Evolutionary conservation across 2,329 filamentous ascomycete species (phyloP).

Genomic region (Botrytis cinerea): DNA sequence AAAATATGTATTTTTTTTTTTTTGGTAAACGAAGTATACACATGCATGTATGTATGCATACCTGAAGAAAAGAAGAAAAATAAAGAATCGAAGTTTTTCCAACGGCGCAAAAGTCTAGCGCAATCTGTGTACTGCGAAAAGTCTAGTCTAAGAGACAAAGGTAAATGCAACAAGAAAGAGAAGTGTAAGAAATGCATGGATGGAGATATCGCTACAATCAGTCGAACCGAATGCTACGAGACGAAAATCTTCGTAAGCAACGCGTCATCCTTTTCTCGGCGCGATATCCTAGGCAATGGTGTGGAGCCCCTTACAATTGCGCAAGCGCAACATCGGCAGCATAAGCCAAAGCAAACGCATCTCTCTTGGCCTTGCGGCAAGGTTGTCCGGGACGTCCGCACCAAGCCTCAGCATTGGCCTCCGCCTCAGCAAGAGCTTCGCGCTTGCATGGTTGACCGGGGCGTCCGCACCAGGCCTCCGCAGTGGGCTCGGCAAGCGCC

Average conservation of each 20-base stretch:
- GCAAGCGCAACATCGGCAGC: constrained; percentile 28
- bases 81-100: background rate
- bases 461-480: constrained; percentile 31
- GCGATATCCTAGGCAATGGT: background rate
- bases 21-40: background rate
- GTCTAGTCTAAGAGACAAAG: background rate
- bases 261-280: background rate
- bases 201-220: background rate
- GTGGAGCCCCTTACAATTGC: constrained; percentile 18
- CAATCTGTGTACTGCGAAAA: background rate
- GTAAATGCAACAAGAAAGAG: background rate
- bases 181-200: background rate
- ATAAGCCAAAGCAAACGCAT: constrained; percentile 27
- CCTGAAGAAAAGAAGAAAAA: background rate
- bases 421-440: constrained; percentile 28
- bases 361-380: constrained; percentile 31
- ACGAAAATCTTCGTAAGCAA: background rate
- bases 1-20: background rate
- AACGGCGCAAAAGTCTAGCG: constrained; percentile 8
- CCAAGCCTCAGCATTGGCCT: constrained; percentile 27
- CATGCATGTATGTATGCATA: background rate
- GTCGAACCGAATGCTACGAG: background rate
- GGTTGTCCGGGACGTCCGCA: constrained; percentile 30
- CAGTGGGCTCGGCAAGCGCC: constrained; percentile 33
- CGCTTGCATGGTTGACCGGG: constrained; percentile 31